Base-by-base conservation (phyloP, 108 stramenopile genomes). In the Cyclostephanos invisitatus region DNA sequence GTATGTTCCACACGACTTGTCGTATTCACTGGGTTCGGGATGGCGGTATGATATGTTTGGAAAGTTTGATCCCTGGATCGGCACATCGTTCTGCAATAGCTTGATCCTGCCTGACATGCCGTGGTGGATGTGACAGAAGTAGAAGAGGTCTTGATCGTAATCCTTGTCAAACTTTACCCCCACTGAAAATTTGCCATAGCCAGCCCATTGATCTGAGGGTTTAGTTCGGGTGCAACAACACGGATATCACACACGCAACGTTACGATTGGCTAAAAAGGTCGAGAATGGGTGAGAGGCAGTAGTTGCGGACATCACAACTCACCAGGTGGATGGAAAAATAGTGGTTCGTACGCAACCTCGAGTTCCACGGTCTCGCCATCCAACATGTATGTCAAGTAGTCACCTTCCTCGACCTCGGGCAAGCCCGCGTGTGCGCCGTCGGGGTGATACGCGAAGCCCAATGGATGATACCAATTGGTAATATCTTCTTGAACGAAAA, bases 41-140 rank as follows among this genome's bases (percentile, higher is more conserved):
- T 90, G 86, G 18, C 88, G 79, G 75, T 93, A 88, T 0, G 72
- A 75, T 7, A 93, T 47, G n/a, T 51, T 73, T n/a, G 87, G 75
- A 0, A 57, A 42, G 70, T 87, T 65, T 2, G 78, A 64, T 0
- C 65, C 38, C 32, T 82, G 73, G 27, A 78, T 54, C 5, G 83
- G 79, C 3, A 68, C 86, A 32, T 69, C 81, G 25, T 77, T 61
- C 47, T 87, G 78, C 11, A 94, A 60, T 10, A 94, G 77, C 71
- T 90, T 85, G 74, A 95, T 92, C 20, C 90, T 72, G 14, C 85
- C 90, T 17, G 79, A 68, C 91, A 91, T 92, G 49, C 36, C 62
- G 60, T 87, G 54, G 79, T 89, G 89, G 46, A 92, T 85, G 74
- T 97, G 96, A 75, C 96, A 97, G 68, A 95, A 97, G 77, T 95